Base-by-base conservation (phyloP, 768 basidiomycete species). In the Agaricus blazei region DNA sequence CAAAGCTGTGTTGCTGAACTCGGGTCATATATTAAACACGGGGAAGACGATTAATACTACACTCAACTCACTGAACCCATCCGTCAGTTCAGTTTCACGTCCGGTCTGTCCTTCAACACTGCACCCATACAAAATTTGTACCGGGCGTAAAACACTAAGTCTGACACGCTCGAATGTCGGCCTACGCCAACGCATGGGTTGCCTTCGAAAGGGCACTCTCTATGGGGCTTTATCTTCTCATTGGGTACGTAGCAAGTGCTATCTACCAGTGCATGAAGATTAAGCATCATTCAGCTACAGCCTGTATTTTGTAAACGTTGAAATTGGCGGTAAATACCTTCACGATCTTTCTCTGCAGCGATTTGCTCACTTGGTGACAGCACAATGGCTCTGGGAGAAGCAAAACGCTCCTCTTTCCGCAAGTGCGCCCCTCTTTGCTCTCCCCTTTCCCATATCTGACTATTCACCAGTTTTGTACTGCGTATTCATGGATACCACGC, bases 221-320 rank as follows among this genome's bases (percentile, higher is more conserved):
- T 2, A 23, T 28, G 9, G 14, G 24, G 9, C 31, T 57, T 34
- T 57, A 46, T 29, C 27, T 46, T 27, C 47, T 57, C 36, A 52
- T 57, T 31, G 9, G 48, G 54, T 56, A 36, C 27, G 54, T 23
- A 50, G 9, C 9, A 34, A 12, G 42, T 11, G 31, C 15, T 54
- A 12, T 41, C 45, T 5, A 37, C 27, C 23, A 3, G 19, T 27
- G 12, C 41, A 27, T 45, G 37, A 34, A 31, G 6, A 38, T 12
- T 24, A 12, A 58, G 40, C n/a, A 41, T 19, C 7, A 48, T 40
- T 29, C 27, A 74, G 72, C 37, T 72, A 65, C 58, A 65, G 70
- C 48, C 72, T 68, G 70, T 72, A 70, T 59, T 53, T 70, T 12
- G 60, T 61, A 44, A 68, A 65, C 3, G 65, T 70, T 55, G 59